Conservation (phyloP, 2,329 filamentous ascomycete species). For the Tolypocladium amazonense region DNA sequence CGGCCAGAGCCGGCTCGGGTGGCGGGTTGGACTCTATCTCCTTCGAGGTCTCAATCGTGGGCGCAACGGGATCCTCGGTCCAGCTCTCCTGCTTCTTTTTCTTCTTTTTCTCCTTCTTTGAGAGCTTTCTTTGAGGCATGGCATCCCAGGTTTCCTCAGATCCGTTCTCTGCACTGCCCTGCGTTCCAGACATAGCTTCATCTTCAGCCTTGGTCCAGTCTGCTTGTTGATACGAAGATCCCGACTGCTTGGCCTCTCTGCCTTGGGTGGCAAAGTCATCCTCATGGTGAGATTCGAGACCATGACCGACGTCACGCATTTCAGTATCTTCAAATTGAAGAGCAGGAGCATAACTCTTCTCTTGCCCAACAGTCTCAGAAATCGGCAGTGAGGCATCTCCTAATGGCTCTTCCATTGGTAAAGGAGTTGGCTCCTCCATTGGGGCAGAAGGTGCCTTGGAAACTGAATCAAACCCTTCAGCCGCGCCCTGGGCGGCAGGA, state of each 20-base stretch:
- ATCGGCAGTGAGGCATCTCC: background rate
- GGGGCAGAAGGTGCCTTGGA: background rate
- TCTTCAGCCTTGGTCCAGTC: background rate
- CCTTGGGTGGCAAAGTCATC: background rate
- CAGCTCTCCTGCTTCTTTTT: slow-evolving; percentile 3
- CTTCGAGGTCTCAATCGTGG: background rate
- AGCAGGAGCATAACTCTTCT: background rate
- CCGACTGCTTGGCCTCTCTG: background rate
- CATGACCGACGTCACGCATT: background rate
- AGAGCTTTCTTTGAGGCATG: slow-evolving; percentile 7
- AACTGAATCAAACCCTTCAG: background rate
- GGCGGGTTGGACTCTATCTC: background rate
- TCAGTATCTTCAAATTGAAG: background rate
- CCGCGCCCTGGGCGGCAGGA: background rate
- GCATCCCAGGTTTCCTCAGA: background rate
- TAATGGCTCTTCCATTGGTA: background rate
- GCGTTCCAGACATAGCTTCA: background rate
- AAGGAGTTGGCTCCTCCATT: background rate
- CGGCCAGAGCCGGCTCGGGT: background rate
- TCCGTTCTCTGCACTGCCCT: background rate
- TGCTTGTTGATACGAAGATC: background rate
- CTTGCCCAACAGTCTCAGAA: background rate
- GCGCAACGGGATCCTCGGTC: background rate
- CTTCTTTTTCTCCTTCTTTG: slow-evolving; percentile 21
- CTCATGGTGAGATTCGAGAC: background rate